Evolutionary conservation across 192 early-diverging fungal species (phyloP), one percentile per base, ranked within the genome.

Genomic region (Dissophora ornata): DNA sequence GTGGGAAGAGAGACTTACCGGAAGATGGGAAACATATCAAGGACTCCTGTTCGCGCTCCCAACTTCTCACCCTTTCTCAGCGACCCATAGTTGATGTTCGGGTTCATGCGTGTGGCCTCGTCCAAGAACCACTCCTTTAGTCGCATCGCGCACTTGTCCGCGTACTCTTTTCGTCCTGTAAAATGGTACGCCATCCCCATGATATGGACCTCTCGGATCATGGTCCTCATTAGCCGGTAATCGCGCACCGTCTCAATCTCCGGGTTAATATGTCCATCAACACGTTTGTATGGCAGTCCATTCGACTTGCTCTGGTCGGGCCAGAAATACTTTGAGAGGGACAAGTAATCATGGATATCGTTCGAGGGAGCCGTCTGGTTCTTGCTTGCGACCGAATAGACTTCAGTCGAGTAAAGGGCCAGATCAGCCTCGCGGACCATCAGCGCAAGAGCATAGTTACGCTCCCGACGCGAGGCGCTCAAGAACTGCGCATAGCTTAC

Each of bases 111-210:
- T 3, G 87, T 88, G 6, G 45, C 62, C 13, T 78, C 68, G 49
- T 90, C 71, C 26, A 90, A 19, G 62, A 90, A 90, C 87, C 88
- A 88, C 30, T 74, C 69, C n/a, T 57, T 62, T 18, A 90, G 30
- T 3, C 83, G 56, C 38, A 77, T 49, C 21, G 65, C 69, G 30
- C 68, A 80, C 55, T 79, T 79, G 29, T 69, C 71, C 18, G 82
- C 81, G 71, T 81, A 88, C 5, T 56, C 77, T 34, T 79, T 79
- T 34, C 86, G 54, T 8, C 79, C 74, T 5, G 81, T 84, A 38
- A 73, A 88, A 58, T 85, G 87, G 42, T 84, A 90, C 0, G 84
- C 85, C 47, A 90, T 71, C n/a, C 78, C 80, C 79, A 84, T 56
- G 22, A 79, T 65, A 34, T 82, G 83, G 2, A 84, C 71, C 11